Evolutionary conservation across 306 rosid species (phyloP).

Genomic region (Vigna hirtella): DNA sequence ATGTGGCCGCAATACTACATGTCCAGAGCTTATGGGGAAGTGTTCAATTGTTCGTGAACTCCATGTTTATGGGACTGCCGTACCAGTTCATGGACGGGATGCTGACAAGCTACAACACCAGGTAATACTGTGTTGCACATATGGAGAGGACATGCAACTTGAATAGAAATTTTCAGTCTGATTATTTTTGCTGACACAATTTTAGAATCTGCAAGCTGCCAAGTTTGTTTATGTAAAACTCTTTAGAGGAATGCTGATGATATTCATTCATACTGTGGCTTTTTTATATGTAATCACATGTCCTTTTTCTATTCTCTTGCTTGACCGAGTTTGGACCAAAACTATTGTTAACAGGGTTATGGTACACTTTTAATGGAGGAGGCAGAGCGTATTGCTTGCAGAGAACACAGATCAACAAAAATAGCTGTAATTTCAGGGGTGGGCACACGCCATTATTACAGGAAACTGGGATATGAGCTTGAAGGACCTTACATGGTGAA

Average conservation of each 20-base stretch:
- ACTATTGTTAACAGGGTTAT: slow-evolving; percentile 67
- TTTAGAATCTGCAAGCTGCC: slow-evolving; percentile 8
- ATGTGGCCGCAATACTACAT: slow-evolving; percentile 81
- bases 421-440: slow-evolving; percentile 94
- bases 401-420: slow-evolving; percentile 86
- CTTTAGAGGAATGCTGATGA: slow-evolving; percentile 1
- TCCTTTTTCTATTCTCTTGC: background rate
- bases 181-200: background rate
- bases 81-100: slow-evolving; percentile 96
- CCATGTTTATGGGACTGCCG: slow-evolving; percentile 98
- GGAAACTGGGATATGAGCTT: slow-evolving; percentile 91
- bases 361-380: slow-evolving; percentile 99
- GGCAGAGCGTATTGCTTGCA: slow-evolving; percentile 78
- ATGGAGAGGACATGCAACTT: slow-evolving; percentile 1
- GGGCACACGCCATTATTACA: slow-evolving; percentile 94
- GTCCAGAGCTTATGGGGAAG: slow-evolving; percentile 87
- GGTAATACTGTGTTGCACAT: slow-evolving; percentile 57
- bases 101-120: slow-evolving; percentile 96
- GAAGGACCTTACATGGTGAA: slow-evolving; percentile 99
- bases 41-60: slow-evolving; percentile 96
- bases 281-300: background rate
- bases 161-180: background rate
- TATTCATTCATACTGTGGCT: background rate
- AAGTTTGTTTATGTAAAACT: slow-evolving; percentile 1
- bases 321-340: slow-evolving; percentile 6